Percentiles rank a stretch among this genome's conserved stretches.
Conservation (phyloP, 129 eudicot species). For the Arctium lappa region DNA sequence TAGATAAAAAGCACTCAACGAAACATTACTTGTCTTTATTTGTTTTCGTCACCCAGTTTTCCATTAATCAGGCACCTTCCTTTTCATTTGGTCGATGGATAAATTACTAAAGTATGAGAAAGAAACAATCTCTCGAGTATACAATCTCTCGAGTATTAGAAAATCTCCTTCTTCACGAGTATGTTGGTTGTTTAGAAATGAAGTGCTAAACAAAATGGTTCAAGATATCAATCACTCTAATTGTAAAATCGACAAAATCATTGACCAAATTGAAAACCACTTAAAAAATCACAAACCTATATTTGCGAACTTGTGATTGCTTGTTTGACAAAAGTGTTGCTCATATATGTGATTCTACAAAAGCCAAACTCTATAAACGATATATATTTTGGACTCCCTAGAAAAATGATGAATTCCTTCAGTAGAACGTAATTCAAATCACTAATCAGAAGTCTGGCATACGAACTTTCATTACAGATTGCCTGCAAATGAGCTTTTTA, state of each 20-base stretch:
- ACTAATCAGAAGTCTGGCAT: conserved; percentile 10
- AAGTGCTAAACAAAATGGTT: conserved; percentile 6
- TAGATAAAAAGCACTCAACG: neutral
- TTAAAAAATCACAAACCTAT: conserved; percentile 16
- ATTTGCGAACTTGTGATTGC: conserved; percentile 7
- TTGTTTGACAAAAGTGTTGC: conserved; percentile 11
- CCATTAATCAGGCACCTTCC: neutral
- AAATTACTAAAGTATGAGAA: neutral
- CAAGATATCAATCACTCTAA: neutral
- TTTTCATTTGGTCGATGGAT: neutral
- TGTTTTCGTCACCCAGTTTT: no score
- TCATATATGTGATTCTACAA: neutral
- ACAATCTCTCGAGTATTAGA: neutral
- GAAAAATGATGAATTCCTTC: neutral
- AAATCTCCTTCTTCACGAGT: neutral
- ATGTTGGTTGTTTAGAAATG: neutral
- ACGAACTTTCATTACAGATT: neutral
- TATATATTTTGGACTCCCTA: neutral
- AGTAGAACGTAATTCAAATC: neutral
- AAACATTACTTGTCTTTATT: neutral
- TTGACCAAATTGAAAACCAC: neutral
- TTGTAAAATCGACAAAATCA: neutral
- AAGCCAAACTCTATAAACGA: neutral
- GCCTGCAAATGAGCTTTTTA: neutral
- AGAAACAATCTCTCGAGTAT: neutral